Evolutionary conservation across 2,329 filamentous ascomycete species (phyloP), one percentile per base, ranked within the genome.

Genomic region (Harringtonia lauricola): DNA sequence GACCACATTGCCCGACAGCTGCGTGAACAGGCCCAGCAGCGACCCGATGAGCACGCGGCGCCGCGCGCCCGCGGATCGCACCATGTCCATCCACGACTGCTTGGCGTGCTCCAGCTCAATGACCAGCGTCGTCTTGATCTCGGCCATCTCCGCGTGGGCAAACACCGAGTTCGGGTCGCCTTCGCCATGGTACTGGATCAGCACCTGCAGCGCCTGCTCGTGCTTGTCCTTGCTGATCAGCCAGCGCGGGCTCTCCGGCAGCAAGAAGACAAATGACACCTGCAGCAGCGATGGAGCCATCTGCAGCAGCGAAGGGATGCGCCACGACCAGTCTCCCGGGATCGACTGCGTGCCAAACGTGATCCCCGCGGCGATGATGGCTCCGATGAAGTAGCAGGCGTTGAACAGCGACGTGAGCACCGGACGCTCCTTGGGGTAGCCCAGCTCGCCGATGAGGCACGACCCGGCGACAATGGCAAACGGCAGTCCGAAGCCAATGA

Each of bases 401-500:
- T 78, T 77, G 47, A 77, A 78, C 2, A 78, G 60, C 8, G 72
- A 74, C 1, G 72, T 77, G 42, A 79, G 51, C n/a, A 72, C 63
- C 1, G 74, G 64, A 48, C 76, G 71, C 56, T 79, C 74, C 54
- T 76, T 79, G 43, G 76, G 76, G 52, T 79, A 70, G 1, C 67
- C 74, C 22, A 80, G 60, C 54, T 80, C 76, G 57, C 74, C 75
- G 24, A 80, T 73, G 40, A 79, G 59, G 29, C 71, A 66, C 1
- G 75, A 72, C 5, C 71, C 75, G 2, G 72, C 70, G 29, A 78
- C 71, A 47, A 79, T 79, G 47, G 68, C 71, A 50, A 74, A 76
- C 0, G 72, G 70, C 39, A 80, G 74, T n/a, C 76, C 76, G 21
- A 73, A 70, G 15, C 76, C 76, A n/a, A 80, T 68, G 22, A 80